phyloP scores from a whole-genome alignment of 1,139 yeast species.

The Geotrichum fermentans region DNA sequence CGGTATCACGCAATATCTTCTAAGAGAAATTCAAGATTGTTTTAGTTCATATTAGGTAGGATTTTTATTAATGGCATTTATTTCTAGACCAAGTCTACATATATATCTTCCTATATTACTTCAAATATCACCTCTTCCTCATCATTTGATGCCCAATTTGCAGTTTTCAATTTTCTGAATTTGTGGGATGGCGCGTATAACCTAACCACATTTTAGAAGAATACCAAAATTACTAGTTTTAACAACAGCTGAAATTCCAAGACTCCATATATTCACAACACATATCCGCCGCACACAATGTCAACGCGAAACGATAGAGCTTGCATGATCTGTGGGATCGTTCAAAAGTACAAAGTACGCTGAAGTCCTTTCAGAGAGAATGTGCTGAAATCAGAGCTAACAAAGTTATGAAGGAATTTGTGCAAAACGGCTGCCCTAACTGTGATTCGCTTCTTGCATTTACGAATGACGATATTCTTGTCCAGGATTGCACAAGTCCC shows the following conservation, averaged over 20 bases:
- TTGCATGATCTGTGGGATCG: slow-evolving; percentile 93
- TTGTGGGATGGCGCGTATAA: not conserved
- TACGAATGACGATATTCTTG: slow-evolving; percentile 77
- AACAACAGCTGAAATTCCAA: too few species aligned
- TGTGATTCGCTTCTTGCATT: slow-evolving; percentile 82
- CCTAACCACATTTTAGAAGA: too few species aligned
- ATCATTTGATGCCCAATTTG: too few species aligned
- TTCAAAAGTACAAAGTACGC: slow-evolving; percentile 62
- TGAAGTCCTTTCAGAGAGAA: not conserved
- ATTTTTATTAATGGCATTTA: not conserved
- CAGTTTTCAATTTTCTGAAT: too few species aligned
- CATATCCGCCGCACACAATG: slow-evolving; percentile 35
- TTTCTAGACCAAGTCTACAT: not conserved
- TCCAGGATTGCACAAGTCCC: slow-evolving; percentile 92
- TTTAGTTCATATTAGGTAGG: not conserved
- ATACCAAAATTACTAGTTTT: too few species aligned
- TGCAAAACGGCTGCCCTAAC: slow-evolving; percentile 91
- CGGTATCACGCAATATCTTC: slow-evolving; percentile 31
- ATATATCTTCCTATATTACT: not conserved
- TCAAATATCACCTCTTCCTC: not conserved
- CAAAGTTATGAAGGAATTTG: slow-evolving; percentile 47
- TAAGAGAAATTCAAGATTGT: slow-evolving; percentile 4
- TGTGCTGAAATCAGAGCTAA: not conserved
- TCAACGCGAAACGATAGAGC: slow-evolving; percentile 80
- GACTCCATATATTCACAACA: too few species aligned